Conservation (phyloP, 495 filamentous ascomycete genomes). For the Tuber magnatum region DNA sequence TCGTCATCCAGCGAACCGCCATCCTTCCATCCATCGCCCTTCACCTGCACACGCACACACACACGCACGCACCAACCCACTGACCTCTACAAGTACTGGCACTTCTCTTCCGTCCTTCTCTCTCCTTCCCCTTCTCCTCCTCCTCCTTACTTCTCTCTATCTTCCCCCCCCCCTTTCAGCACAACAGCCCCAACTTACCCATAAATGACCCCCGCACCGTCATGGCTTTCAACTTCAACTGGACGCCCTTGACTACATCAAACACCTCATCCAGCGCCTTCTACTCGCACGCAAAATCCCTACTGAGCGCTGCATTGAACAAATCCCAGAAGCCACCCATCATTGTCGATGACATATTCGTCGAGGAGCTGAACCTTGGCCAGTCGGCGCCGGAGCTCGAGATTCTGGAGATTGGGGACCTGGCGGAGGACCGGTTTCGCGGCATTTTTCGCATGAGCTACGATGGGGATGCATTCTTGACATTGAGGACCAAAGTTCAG, state of each 20-base stretch:
- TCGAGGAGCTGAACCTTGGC: conserved; percentile 94
- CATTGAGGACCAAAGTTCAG: conserved; percentile 88
- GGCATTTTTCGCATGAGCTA: conserved; percentile 99
- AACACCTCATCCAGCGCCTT: conserved; percentile 55
- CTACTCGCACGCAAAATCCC: conserved; percentile 83
- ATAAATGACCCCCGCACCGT: conserved; percentile 15
- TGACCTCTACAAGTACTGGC: background rate
- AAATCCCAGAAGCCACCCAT: conserved; percentile 97
- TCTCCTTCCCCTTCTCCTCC: background rate
- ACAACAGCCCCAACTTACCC: background rate
- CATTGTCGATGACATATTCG: conserved; percentile 98
- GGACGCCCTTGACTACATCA: conserved; percentile 95
- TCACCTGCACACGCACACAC: background rate
- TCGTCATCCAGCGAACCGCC: background rate
- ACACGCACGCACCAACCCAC: background rate
- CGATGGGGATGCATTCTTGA: conserved; percentile 87
- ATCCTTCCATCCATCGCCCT: background rate
- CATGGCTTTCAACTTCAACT: conserved; percentile 99
- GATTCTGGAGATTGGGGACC: conserved; percentile 91
- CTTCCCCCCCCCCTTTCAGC: background rate
- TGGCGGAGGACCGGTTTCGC: conserved; percentile 93
- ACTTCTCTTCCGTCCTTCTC: background rate
- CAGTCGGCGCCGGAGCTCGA: conserved; percentile 86
- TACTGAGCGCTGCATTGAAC: conserved; percentile 90
- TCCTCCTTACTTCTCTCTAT: background rate